phyloP scores from a whole-genome alignment of 1,284 basidiomycete genomes.

The Megacollybia platyphylla region DNA sequence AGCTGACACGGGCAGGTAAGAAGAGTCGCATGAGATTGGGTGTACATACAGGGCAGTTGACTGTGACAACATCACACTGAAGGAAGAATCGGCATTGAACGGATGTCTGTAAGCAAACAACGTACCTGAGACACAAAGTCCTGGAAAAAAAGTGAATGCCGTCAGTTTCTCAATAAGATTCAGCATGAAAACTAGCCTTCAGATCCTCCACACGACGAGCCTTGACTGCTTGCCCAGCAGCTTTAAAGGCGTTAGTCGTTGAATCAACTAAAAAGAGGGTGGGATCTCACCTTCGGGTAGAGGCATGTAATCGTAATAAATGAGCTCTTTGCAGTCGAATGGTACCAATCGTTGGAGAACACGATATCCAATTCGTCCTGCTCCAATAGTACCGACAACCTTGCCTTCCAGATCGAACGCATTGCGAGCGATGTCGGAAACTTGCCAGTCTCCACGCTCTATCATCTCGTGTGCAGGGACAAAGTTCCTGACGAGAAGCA shows the following conservation, averaged over 20 bases:
- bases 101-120: slow-evolving; percentile 8
- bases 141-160: slow-evolving; percentile 11
- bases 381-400: slow-evolving; percentile 82
- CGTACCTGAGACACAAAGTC: slow-evolving; percentile 63
- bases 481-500: slow-evolving; percentile 82
- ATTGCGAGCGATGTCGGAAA: slow-evolving; percentile 70
- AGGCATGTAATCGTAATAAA: slow-evolving; percentile 87
- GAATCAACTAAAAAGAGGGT: not conserved
- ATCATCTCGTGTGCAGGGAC: slow-evolving; percentile 80
- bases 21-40: no score
- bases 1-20: slow-evolving; percentile 18
- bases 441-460: slow-evolving; percentile 75
- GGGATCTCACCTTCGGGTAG: slow-evolving; percentile 50
- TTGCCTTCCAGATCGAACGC: slow-evolving; percentile 87
- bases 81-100: slow-evolving; percentile 1
- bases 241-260: slow-evolving; percentile 14
- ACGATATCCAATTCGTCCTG: slow-evolving; percentile 82
- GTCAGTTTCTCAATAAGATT: not conserved
- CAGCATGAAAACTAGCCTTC: slow-evolving; percentile 24
- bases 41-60: slow-evolving; percentile 61
- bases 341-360: slow-evolving; percentile 81
- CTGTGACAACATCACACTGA: slow-evolving; percentile 71
- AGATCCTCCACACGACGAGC: slow-evolving; percentile 74
- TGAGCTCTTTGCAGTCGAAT: slow-evolving; percentile 84
- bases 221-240: slow-evolving; percentile 59